Evolutionary conservation across 495 filamentous ascomycete genomes (phyloP), one percentile per base, ranked within the genome.

Genomic region (Articulospora tetracladia): DNA sequence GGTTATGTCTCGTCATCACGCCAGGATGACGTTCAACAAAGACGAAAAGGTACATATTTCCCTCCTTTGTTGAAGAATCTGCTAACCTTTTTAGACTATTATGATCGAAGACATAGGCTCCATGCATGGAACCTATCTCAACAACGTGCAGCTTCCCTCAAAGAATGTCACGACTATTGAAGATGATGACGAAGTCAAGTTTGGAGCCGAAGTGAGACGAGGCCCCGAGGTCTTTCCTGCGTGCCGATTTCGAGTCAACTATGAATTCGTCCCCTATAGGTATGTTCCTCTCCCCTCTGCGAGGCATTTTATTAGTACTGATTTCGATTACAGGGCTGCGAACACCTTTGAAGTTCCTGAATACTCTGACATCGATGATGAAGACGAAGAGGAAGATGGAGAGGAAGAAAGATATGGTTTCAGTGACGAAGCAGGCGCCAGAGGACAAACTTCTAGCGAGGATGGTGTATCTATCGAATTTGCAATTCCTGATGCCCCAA

Each of bases 1-100:
- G 0, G 89, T 95, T 24, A 88, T 97, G 80, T 94, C 90, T 26
- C 80, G 92, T 27, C 70, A 82, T 11, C 92, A 97, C 74, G 92
- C 90, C 12, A 73, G 79, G 53, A 65, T 96, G 10, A 59, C 66
- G 12, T 73, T 79, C 12, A 68, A 76, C 41, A 34, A 72, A 2
- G 67, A 80, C 0, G 58, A 68, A 3, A 72, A 77, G 68, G 84
- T 85, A 63, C 47, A 73, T 52, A 17, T 25, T 30, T 13, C 48
- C 23, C 15, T 20, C 44, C 44, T 47, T 47, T 27, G 25, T 59
- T 28, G 7, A 39, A 19, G 34, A n/a, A 3, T 36, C 48, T 47
- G 50, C 61, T 66, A 57, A 69, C 24, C 10, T 11, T 23, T n/a
- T 11, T 54, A 83, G 76, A 60, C 59, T 12, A 60, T 84, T 1